These are phyloP conservation scores for Blastomyces parvus DNA, from an alignment of 2,329 filamentous ascomycete species.

Conservation along the genomic window DNA sequence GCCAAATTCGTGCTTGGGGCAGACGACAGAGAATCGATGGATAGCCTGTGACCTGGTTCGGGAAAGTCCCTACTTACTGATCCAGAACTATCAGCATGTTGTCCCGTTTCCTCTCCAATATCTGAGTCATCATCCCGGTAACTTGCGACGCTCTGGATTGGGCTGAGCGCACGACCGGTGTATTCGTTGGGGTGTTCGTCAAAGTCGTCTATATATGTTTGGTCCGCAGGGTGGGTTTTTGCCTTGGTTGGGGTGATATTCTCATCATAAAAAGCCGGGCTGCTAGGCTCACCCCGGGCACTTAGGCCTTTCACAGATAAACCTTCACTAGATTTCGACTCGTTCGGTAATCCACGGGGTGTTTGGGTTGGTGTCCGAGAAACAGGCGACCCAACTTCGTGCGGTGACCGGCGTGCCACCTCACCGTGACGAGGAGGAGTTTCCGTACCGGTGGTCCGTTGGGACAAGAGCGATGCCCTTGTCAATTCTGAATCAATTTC, in stretches of 20 bases:
- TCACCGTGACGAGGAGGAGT: constrained; percentile 60
- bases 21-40: constrained; percentile 50
- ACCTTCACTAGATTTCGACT: constrained; percentile 5
- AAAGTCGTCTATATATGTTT: constrained; percentile 14
- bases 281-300: neutral
- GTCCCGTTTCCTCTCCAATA: constrained; percentile 49
- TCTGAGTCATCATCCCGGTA: constrained; percentile 63
- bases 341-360: constrained; percentile 24
- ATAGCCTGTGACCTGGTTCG: constrained; percentile 34
- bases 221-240: neutral
- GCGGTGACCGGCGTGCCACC: constrained; percentile 49
- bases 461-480: constrained; percentile 74
- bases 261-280: neutral
- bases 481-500: constrained; percentile 82
- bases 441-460: constrained; percentile 62
- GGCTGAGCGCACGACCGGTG: constrained; percentile 65
- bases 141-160: constrained; percentile 85
- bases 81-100: constrained; percentile 43
- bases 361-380: constrained; percentile 54
- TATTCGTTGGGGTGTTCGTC: constrained; percentile 41
- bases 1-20: constrained; percentile 50
- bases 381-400: constrained; percentile 47
- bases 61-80: constrained; percentile 46
- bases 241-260: constrained; percentile 5
- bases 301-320: neutral